Evolutionary conservation across 441 rosid genomes (phyloP).

Genomic region (Mallotus japonicus): DNA sequence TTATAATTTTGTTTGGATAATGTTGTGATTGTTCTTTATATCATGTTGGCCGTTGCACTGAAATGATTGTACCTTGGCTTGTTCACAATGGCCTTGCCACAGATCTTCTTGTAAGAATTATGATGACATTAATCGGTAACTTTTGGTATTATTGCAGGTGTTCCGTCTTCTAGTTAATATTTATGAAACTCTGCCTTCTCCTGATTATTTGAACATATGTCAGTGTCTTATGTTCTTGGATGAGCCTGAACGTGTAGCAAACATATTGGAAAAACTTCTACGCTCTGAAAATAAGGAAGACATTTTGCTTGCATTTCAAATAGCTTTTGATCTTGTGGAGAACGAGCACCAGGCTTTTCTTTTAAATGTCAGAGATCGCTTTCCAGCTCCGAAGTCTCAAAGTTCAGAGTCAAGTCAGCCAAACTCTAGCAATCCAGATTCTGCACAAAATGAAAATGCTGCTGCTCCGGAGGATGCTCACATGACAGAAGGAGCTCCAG

Average conservation of each 20-base stretch:
- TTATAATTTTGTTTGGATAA: not conserved
- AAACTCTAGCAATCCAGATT: constrained; percentile 41
- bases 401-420: constrained; percentile 51
- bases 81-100: not conserved
- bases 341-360: constrained; percentile 98
- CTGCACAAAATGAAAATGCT: constrained; percentile 52
- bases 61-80: not conserved
- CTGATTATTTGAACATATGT: constrained; percentile 90
- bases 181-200: constrained; percentile 83
- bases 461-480: constrained; percentile 58
- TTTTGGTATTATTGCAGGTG: constrained; percentile 52
- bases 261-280: constrained; percentile 87
- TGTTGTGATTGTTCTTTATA: not conserved
- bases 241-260: constrained; percentile 81
- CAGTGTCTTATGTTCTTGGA: constrained; percentile 97
- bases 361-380: constrained; percentile 76
- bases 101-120: not conserved
- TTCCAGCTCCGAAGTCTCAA: constrained; percentile 60
- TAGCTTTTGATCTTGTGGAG: constrained; percentile 95
- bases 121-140: not conserved
- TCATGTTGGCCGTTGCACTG: not conserved
- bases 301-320: constrained; percentile 79
- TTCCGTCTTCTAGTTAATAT: constrained; percentile 84
- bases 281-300: constrained; percentile 80
- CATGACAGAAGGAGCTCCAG: constrained; percentile 69